Conservation (phyloP, 2,329 filamentous ascomycete species). For the Microthyrium microscopicum region DNA sequence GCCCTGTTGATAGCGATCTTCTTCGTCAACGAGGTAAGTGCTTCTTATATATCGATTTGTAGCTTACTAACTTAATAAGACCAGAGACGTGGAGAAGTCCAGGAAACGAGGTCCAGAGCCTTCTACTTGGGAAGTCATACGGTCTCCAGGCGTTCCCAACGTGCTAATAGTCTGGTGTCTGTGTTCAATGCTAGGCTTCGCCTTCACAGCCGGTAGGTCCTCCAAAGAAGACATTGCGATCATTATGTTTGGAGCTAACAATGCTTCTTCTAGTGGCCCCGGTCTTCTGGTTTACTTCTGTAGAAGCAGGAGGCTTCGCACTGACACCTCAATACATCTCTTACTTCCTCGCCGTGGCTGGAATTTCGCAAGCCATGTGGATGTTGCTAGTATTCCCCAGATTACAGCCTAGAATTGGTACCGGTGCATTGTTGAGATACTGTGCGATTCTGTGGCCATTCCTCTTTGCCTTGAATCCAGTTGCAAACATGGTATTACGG, state of each 20-base stretch:
- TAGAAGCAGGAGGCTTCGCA: constrained; percentile 46
- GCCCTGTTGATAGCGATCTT: constrained; percentile 35
- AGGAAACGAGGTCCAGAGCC: neutral
- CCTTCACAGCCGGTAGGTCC: constrained; percentile 43
- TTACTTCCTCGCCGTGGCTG: constrained; percentile 45
- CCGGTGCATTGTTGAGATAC: constrained; percentile 43
- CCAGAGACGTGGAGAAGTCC: neutral
- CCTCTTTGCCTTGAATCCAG: constrained; percentile 39
- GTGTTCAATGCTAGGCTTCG: constrained; percentile 50
- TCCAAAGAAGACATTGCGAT: no score
- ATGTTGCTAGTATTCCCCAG: constrained; percentile 52
- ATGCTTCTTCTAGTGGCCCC: no score
- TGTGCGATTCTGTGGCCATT: constrained; percentile 46
- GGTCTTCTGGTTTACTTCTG: constrained; percentile 49
- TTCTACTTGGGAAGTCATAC: constrained; percentile 40
- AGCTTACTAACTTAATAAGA: neutral
- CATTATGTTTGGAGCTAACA: constrained; percentile 9
- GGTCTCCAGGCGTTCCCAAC: constrained; percentile 44
- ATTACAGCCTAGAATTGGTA: constrained; percentile 49
- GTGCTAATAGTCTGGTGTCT: constrained; percentile 51
- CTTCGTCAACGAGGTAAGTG: constrained; percentile 40
- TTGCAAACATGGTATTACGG: constrained; percentile 41
- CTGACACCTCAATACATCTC: constrained; percentile 49
- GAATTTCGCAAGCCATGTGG: constrained; percentile 53
- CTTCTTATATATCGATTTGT: neutral